phyloP scores from a whole-genome alignment of 192 early-diverging fungal species.

The Neocallimastix lanati region DNA sequence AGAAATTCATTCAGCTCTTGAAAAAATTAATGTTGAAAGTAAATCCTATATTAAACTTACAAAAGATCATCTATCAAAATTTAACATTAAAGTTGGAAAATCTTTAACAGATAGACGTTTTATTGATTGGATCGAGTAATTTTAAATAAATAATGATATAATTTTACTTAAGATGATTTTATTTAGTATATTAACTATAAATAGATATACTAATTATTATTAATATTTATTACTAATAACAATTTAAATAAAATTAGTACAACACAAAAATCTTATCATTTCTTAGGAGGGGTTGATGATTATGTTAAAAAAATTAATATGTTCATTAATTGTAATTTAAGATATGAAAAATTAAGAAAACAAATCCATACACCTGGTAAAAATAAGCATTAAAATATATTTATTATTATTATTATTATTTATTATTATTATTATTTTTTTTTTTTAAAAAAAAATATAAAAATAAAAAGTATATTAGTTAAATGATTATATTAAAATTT shows the following conservation, averaged over 20 bases:
- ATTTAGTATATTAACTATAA: no score
- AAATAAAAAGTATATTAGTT: no score
- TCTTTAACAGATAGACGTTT: neutral
- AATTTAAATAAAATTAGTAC: neutral
- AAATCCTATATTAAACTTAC: neutral
- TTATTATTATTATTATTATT: no score
- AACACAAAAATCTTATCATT: slow-evolving; percentile 6
- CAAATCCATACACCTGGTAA: neutral
- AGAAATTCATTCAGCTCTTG: neutral
- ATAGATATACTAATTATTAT: no score
- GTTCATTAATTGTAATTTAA: slow-evolving; percentile 5
- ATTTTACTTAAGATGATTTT: no score
- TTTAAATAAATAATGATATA: no score
- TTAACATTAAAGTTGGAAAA: neutral
- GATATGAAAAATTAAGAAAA: neutral
- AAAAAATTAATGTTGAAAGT: neutral
- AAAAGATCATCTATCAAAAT: neutral
- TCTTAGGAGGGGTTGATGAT: neutral
- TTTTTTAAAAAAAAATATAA: no score
- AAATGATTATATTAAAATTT: no score
- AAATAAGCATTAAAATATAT: no score
- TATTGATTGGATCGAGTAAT: neutral
- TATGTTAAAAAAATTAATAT: slow-evolving; percentile 1
- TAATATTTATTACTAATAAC: no score
- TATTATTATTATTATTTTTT: no score